Conservation (phyloP, 192 early-diverging fungal genomes). For the Podila epicladia region DNA sequence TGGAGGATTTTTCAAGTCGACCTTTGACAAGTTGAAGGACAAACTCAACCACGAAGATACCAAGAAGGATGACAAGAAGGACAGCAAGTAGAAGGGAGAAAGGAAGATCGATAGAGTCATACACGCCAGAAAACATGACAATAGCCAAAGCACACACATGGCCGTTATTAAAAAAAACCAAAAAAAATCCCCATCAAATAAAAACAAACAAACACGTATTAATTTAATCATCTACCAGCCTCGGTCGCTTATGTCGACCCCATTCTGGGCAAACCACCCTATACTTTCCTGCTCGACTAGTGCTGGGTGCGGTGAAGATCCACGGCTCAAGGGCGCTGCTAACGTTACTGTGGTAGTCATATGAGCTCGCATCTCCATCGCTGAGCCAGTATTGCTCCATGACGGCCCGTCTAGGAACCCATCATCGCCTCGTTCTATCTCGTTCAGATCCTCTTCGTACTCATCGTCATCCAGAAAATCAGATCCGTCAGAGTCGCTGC, state of each 20-base stretch:
- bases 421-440: conserved; percentile 35
- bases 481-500: conserved; percentile 22
- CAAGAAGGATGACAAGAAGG: conserved; percentile 44
- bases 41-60: conserved; percentile 58
- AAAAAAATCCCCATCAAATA: not conserved
- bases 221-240: conserved; percentile 5
- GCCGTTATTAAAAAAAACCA: not conserved
- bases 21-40: conserved; percentile 65
- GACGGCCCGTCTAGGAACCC: conserved; percentile 2
- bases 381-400: not conserved
- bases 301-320: not conserved
- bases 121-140: not conserved
- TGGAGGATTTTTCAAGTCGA: conserved; percentile 69
- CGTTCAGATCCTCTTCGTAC: conserved; percentile 27
- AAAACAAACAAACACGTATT: not conserved
- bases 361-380: conserved; percentile 2
- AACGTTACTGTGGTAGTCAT: not conserved
- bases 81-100: conserved; percentile 40
- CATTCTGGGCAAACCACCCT: conserved; percentile 37
- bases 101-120: conserved; percentile 13
- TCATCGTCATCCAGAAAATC: conserved; percentile 17
- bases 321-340: not conserved
- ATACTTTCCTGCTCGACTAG: conserved; percentile 1
- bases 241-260: conserved; percentile 24
- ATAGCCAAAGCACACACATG: not conserved